Evolutionary conservation across 495 filamentous ascomycete species (phyloP).

Genomic region (Talaromyces borbonicus): DNA sequence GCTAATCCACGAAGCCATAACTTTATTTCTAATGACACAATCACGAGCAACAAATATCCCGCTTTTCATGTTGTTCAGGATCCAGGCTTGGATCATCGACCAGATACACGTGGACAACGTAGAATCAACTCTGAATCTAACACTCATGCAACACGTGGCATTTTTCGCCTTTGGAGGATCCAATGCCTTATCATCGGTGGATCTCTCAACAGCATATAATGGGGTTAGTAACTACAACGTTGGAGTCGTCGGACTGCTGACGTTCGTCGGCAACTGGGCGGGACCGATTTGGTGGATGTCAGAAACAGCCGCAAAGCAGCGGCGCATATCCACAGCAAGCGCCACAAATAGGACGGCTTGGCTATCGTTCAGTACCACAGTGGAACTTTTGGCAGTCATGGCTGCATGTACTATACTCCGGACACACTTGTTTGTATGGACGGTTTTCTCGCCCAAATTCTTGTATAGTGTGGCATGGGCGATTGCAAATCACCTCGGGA

Average conservation of each 20-base stretch:
- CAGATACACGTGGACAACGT: slow-evolving; percentile 33
- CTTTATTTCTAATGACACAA: slow-evolving; percentile 78
- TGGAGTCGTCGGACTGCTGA: slow-evolving; percentile 61
- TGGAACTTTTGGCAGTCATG: slow-evolving; percentile 64
- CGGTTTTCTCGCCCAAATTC: slow-evolving; percentile 95
- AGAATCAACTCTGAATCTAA: slow-evolving; percentile 51
- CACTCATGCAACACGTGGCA: slow-evolving; percentile 61
- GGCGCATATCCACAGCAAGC: slow-evolving; percentile 13
- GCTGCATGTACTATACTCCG: slow-evolving; percentile 73
- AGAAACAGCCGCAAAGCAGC: slow-evolving; percentile 46
- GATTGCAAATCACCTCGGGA: slow-evolving; percentile 62
- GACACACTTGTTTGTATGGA: slow-evolving; percentile 97
- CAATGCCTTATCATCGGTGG: slow-evolving; percentile 85
- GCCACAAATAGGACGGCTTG: slow-evolving; percentile 40
- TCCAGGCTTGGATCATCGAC: slow-evolving; percentile 44
- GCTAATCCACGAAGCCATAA: slow-evolving; percentile 55
- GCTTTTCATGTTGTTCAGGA: slow-evolving; percentile 63
- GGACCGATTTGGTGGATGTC: slow-evolving; percentile 81
- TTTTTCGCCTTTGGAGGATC: slow-evolving; percentile 91
- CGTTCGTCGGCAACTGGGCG: slow-evolving; percentile 85
- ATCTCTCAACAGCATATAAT: slow-evolving; percentile 77
- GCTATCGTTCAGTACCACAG: slow-evolving; percentile 56
- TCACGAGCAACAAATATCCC: slow-evolving; percentile 74
- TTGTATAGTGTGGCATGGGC: slow-evolving; percentile 86
- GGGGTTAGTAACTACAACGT: slow-evolving; percentile 63